These are phyloP conservation scores for Zelonia costaricensis DNA, from an alignment of 208 protist genomes.

Conservation along the genomic window DNA sequence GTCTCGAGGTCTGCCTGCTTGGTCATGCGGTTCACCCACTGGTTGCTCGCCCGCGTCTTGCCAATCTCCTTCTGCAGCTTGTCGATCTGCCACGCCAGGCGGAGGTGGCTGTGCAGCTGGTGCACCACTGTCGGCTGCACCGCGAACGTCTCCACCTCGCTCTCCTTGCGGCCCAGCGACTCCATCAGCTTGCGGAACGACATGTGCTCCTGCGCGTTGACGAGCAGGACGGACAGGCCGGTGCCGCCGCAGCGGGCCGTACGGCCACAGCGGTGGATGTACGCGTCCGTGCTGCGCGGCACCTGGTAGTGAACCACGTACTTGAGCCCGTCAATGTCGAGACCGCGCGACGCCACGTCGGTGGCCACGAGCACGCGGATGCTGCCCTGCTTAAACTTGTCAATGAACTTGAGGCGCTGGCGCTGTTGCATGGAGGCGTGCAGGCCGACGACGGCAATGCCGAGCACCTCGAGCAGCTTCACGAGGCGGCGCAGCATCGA, in stretches of 20 bases:
- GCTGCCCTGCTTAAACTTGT: constrained; percentile 84
- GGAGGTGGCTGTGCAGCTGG: constrained; percentile 76
- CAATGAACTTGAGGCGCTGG: constrained; percentile 97
- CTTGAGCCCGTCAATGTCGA: constrained; percentile 96
- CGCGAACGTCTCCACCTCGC: constrained; percentile 77
- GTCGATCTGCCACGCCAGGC: constrained; percentile 84
- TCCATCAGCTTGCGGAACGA: constrained; percentile 84
- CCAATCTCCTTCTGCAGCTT: constrained; percentile 86
- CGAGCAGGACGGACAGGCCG: constrained; percentile 79
- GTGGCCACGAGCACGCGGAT: constrained; percentile 90
- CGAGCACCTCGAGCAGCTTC: constrained; percentile 90
- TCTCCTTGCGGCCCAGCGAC: constrained; percentile 62
- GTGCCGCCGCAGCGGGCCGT: constrained; percentile 93
- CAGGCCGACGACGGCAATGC: constrained; percentile 79
- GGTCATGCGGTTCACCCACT: constrained; percentile 79
- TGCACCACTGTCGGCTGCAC: constrained; percentile 82
- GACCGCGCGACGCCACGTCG: constrained; percentile 91
- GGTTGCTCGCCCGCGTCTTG: constrained; percentile 67
- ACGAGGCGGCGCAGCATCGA: constrained; percentile 93
- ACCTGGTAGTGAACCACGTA: constrained; percentile 98
- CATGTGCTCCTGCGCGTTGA: constrained; percentile 89
- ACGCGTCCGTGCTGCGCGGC: constrained; percentile 93
- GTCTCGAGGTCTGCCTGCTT: constrained; percentile 76
- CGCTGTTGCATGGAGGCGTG: constrained; percentile 98
- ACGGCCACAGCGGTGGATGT: constrained; percentile 97